Evolutionary conservation across 192 early-diverging fungal genomes (phyloP).

Genomic region (Funneliformis geosporum): DNA sequence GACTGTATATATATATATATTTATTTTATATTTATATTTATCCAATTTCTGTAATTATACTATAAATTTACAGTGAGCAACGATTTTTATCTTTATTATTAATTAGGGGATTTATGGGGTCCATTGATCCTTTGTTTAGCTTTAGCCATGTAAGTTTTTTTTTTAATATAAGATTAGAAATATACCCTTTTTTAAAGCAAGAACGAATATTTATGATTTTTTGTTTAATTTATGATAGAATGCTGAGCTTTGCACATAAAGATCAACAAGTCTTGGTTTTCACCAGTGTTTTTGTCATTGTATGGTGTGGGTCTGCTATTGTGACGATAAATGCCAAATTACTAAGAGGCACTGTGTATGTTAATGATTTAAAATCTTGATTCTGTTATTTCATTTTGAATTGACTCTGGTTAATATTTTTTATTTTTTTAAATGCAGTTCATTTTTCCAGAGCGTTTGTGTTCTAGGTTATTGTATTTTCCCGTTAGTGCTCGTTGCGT

Average conservation of each 20-base stretch:
- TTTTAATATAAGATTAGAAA: not conserved
- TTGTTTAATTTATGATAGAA: constrained; percentile 48
- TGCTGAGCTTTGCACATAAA: constrained; percentile 69
- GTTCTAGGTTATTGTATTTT: constrained; percentile 97
- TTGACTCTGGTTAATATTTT: not conserved
- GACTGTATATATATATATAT: constrained; percentile 62
- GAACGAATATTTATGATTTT: not conserved
- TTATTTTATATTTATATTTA: constrained; percentile 35
- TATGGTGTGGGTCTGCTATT: constrained; percentile 91
- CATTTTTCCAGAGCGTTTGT: constrained; percentile 97
- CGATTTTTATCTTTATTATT: not conserved
- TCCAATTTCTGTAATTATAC: constrained; percentile 42
- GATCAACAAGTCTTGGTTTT: constrained; percentile 87
- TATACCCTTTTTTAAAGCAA: not conserved
- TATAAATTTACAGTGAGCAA: constrained; percentile 18
- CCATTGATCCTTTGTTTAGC: constrained; percentile 91
- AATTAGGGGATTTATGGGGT: constrained; percentile 93
- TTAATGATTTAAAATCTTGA: not conserved
- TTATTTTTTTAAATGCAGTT: constrained; percentile 51
- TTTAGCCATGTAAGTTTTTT: constrained; percentile 73
- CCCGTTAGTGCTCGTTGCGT: constrained; percentile 80
- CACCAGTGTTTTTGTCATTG: constrained; percentile 90
- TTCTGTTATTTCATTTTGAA: not conserved
- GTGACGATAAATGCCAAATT: constrained; percentile 97
- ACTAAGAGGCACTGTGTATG: constrained; percentile 88